Base-by-base conservation (phyloP, 1,139 yeast species). In the Candida tetrigidarum region DNA sequence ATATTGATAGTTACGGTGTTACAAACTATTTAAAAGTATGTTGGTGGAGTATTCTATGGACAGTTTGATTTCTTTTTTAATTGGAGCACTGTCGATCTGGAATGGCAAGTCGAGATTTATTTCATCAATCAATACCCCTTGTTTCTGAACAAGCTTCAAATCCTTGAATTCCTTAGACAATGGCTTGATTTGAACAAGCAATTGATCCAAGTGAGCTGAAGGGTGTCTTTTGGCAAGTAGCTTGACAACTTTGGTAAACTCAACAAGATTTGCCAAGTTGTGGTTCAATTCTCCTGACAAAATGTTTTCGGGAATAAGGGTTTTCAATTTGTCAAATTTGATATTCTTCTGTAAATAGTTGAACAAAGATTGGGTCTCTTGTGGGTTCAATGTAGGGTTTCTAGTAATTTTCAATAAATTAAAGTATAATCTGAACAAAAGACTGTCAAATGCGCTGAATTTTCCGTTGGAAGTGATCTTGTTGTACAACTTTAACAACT, bases 301-400 rank as follows among this genome's bases (percentile, higher is more conserved):
- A 2, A 53, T 33, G 26, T 52, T 41, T 14, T 43, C 45, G 9
- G 39, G 29, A 22, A 58, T 46, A 12, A 42, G 34, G 14, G 48
- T 29, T 41, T 55, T 53, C 14, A 67, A 45, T 44, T 65, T 66
- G 4, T 58, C 62, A 22, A 60, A 43, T 42, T 66, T 67, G 39
- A 70, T 53, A 47, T 68, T 69, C 43, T 70, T 70, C 18, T 51
- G 48, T 42, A 71, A 51, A 46, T 52, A 69, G 43, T 70, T 70
- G 42, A 54, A 47, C 34, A 60, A 49, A 7, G 71, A 60, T 20
- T 65, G 62, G 10, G 52, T 42, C 37, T 67, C 74, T 25, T 61
- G 58, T 11, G 54, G 46, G 39, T 62, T 60, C 26, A 54, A 42
- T 25, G 50, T 50, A 29, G 51, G 40, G 8, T 7, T 19, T 49